Percentiles rank a stretch among this genome's conserved stretches.
Conservation (phyloP, 257 asterid genomes). For the Lithospermum erythrorhizon region DNA sequence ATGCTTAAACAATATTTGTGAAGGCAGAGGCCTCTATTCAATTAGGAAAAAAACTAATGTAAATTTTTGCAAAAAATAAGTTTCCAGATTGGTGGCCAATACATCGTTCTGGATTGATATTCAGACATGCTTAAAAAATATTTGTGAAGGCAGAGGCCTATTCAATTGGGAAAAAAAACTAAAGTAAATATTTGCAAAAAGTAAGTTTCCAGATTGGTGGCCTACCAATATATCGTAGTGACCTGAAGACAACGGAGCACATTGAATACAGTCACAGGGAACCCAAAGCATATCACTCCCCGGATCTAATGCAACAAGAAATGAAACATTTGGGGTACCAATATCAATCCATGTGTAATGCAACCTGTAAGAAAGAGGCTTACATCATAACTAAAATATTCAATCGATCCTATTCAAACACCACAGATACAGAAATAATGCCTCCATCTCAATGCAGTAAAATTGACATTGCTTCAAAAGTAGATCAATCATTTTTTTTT, state of each 20-base stretch:
- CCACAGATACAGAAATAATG: neutral
- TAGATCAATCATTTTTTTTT: too few relatives aligned
- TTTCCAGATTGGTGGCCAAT: constrained; percentile 32
- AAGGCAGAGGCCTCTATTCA: neutral
- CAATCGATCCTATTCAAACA: neutral
- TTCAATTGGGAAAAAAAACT: too few relatives aligned
- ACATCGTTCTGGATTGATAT: constrained; percentile 11
- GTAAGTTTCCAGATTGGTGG: constrained; percentile 2
- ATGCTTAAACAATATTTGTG: neutral
- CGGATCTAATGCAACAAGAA: constrained; percentile 78
- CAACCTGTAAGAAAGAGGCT: constrained; percentile 41
- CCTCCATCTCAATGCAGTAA: too few relatives aligned
- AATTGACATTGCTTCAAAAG: too few relatives aligned
- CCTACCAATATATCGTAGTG: constrained; percentile 61
- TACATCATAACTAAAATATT: neutral
- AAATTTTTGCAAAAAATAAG: neutral
- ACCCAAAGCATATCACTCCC: constrained; percentile 85
- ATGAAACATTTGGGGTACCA: constrained; percentile 68
- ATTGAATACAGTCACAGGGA: constrained; percentile 68
- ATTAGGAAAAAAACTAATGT: neutral
- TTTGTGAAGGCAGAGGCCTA: neutral
- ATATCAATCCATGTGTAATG: constrained; percentile 75
- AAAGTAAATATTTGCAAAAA: neutral
- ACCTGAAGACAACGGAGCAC: constrained; percentile 66
- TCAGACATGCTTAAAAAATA: neutral